These are phyloP conservation scores for Pelargonium fulgidum DNA, from an alignment of 441 rosid genomes.

Conservation along the genomic window DNA sequence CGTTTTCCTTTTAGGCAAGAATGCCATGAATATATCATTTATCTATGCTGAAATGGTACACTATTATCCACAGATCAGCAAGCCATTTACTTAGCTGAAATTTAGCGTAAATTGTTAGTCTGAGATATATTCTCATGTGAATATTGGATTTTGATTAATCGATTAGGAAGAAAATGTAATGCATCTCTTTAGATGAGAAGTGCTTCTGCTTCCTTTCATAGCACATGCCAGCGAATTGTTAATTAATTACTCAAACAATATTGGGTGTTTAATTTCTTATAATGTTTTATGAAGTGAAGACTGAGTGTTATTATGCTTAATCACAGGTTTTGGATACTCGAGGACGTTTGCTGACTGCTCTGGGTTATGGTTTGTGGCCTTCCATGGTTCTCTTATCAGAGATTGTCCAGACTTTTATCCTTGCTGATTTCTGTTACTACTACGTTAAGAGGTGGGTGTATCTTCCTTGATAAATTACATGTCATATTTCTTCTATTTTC, in stretches of 20 bases:
- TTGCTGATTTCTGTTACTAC: slow-evolving; percentile 67
- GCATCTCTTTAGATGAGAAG: not conserved
- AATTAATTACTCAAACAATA: not conserved
- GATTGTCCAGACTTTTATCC: slow-evolving; percentile 52
- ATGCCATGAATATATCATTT: too few species aligned
- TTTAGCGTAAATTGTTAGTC: too few species aligned
- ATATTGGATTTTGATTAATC: too few species aligned
- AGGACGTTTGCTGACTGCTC: slow-evolving; percentile 46
- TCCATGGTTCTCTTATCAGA: slow-evolving; percentile 56
- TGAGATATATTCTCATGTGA: too few species aligned
- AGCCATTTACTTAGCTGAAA: too few species aligned
- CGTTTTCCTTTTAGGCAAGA: not conserved
- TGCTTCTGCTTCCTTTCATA: not conserved
- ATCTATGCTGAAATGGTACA: not conserved
- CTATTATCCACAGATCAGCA: too few species aligned
- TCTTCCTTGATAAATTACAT: not conserved
- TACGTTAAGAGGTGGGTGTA: slow-evolving; percentile 44
- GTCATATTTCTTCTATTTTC: not conserved
- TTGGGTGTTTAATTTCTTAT: not conserved
- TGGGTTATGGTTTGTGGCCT: slow-evolving; percentile 67
- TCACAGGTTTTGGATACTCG: slow-evolving; percentile 49
- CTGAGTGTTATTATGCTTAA: not conserved
- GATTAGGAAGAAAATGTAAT: not conserved
- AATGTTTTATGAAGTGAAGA: not conserved
- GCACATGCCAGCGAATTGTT: not conserved